Base-by-base conservation (phyloP, 148 eudicot genomes). In the Suaeda aralocaspica region DNA sequence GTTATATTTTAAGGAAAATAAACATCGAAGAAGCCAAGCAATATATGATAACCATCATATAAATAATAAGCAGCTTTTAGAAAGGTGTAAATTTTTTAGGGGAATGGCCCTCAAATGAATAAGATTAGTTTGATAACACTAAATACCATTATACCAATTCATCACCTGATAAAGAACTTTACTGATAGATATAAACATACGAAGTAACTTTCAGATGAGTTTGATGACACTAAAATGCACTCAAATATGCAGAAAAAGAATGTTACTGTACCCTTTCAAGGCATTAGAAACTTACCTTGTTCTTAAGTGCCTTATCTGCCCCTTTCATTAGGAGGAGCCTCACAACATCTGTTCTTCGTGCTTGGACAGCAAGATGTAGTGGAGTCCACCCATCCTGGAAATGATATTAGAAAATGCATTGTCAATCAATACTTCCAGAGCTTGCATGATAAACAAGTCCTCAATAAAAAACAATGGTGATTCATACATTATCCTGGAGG, bases 311-410 rank as follows among this genome's bases (percentile, higher is more conserved):
- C 82, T 82, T 85, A 64, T 94, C 91, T 59, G 98, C 98, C 59
- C 97, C 92, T 79, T 89, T 89, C 68, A 89, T 83, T 70, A 94
- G 67, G 72, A 94, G 78, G 76, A 94, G 97, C 84, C 93, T 87
- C 78, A 87, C 93, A n/a, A 89, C 67, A 81, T 94, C 99, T 44
- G 93, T 91, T 81, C 99, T 86, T 60, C 91, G 95, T 26, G 91
- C 78, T 78, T 94, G 99, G 64, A 94, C 96, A 56, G 99, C 99
- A 21, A 94, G 82, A 87, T 94, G 99, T 75, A 94, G 70, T 19
- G 99, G 88, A 12, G 90, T 89, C 99, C 99, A 94, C 8, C 99
- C 99, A 70, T 91, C 97, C 99, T 94, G 72, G 22, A 50, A 78
- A 60, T 46, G 5, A 51, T 6, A 69, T 59, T 57, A 64, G 39